Evolutionary conservation across 164 flowering plant genomes (phyloP).

Genomic region (Annona cherimola): DNA sequence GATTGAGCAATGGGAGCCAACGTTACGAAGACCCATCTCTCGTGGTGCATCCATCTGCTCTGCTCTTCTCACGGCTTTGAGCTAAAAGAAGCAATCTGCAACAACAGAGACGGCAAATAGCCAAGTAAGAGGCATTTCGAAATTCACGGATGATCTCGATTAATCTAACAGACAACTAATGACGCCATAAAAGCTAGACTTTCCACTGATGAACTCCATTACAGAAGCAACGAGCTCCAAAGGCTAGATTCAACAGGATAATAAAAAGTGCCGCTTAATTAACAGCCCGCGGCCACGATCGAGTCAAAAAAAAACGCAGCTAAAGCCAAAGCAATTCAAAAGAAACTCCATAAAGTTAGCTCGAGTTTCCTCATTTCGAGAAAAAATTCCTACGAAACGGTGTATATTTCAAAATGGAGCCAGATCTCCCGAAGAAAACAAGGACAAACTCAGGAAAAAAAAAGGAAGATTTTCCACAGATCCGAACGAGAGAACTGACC

Average conservation of each 20-base stretch:
- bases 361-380: background rate
- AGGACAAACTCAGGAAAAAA: background rate
- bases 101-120: background rate
- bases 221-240: background rate
- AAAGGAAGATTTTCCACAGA: background rate
- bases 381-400: background rate
- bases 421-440: constrained; percentile 2
- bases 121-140: background rate
- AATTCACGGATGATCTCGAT: background rate
- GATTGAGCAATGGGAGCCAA: constrained; percentile 17
- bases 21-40: constrained; percentile 11
- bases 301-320: constrained; percentile 1
- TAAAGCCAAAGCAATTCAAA: background rate
- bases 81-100: background rate
- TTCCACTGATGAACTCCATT: constrained; percentile 1
- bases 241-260: background rate
- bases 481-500: constrained; percentile 6
- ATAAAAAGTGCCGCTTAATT: background rate
- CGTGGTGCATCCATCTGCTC: constrained; percentile 15
- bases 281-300: background rate
- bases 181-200: background rate
- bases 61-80: background rate
- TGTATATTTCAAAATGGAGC: background rate
- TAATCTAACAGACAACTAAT: background rate
- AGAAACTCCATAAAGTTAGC: constrained; percentile 1